These are phyloP conservation scores for Aureobasidium vineae DNA, from an alignment of 2,329 filamentous ascomycete species.

Conservation along the genomic window DNA sequence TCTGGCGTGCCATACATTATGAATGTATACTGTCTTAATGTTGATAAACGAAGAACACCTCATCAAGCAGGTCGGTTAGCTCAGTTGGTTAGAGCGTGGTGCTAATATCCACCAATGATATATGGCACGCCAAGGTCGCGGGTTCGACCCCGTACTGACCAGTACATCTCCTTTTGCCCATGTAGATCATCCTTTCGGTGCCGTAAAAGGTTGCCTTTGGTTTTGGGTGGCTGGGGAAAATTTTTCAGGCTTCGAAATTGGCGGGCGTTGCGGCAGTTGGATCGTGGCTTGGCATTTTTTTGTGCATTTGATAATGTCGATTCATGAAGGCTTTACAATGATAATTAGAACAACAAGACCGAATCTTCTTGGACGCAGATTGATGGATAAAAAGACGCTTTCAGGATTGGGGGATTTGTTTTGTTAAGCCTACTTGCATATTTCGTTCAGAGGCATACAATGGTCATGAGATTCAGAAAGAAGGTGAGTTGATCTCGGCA, in stretches of 20 bases:
- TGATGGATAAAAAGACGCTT: too few species aligned
- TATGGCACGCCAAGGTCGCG: constrained; percentile 13
- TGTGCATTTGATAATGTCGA: too few species aligned
- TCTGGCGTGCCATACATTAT: too few species aligned
- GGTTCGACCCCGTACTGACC: constrained; percentile 17
- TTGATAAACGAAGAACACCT: too few species aligned
- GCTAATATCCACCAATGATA: background rate
- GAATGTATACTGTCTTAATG: too few species aligned
- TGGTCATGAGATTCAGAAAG: background rate
- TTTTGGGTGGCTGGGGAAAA: background rate
- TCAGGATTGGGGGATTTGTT: too few species aligned
- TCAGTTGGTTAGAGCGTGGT: constrained; percentile 21
- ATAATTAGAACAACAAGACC: background rate
- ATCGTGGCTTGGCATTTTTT: background rate
- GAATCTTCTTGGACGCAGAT: too few species aligned
- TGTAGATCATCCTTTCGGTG: background rate
- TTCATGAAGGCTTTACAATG: background rate
- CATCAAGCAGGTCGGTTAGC: constrained; percentile 6
- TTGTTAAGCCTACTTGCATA: too few species aligned
- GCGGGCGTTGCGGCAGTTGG: background rate
- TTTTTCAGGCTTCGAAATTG: background rate
- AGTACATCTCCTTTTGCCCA: background rate
- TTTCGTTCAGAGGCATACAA: background rate
- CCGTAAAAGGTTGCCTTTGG: accelerated
- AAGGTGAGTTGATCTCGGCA: background rate